Conservation (phyloP, 2,329 filamentous ascomycete genomes). For the Nothomitra cinnamomea region DNA sequence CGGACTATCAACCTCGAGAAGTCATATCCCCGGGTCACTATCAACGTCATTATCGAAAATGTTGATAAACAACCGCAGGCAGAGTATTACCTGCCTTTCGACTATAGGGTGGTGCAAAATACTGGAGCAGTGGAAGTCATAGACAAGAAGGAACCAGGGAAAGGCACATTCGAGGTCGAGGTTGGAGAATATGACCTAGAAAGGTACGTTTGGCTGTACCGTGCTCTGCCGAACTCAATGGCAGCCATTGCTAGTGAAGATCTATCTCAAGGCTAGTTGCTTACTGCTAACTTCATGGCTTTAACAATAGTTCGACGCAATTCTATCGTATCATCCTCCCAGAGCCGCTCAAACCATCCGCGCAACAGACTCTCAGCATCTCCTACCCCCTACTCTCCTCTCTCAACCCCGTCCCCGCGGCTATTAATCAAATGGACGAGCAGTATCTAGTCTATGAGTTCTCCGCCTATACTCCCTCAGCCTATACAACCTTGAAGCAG, state of each 20-base stretch:
- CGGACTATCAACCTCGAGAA: conserved; percentile 87
- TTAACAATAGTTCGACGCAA: conserved; percentile 41
- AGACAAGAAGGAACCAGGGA: conserved; percentile 66
- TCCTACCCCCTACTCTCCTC: conserved; percentile 66
- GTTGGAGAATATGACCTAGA: conserved; percentile 39
- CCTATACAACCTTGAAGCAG: conserved; percentile 77
- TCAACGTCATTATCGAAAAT: conserved; percentile 94
- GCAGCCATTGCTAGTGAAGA: conserved; percentile 2
- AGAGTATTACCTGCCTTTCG: conserved; percentile 85
- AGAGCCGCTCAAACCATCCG: conserved; percentile 53
- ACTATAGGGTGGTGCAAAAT: conserved; percentile 53
- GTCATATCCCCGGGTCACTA: conserved; percentile 71
- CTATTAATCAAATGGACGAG: conserved; percentile 67
- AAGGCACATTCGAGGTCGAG: conserved; percentile 51
- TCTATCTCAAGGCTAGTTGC: not conserved
- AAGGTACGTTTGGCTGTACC: conserved; percentile 35
- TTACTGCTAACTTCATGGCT: not conserved
- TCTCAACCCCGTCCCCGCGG: conserved; percentile 62
- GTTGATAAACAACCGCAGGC: conserved; percentile 59
- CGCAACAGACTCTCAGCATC: conserved; percentile 74
- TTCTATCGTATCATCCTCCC: conserved; percentile 77
- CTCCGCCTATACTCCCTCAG: conserved; percentile 68
- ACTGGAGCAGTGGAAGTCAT: conserved; percentile 80
- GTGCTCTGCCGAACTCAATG: conserved; percentile 6
- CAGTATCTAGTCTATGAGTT: conserved; percentile 80